These are phyloP conservation scores for Hypoxylon sp. DNA, from an alignment of 2,329 filamentous ascomycete species.

Conservation along the genomic window DNA sequence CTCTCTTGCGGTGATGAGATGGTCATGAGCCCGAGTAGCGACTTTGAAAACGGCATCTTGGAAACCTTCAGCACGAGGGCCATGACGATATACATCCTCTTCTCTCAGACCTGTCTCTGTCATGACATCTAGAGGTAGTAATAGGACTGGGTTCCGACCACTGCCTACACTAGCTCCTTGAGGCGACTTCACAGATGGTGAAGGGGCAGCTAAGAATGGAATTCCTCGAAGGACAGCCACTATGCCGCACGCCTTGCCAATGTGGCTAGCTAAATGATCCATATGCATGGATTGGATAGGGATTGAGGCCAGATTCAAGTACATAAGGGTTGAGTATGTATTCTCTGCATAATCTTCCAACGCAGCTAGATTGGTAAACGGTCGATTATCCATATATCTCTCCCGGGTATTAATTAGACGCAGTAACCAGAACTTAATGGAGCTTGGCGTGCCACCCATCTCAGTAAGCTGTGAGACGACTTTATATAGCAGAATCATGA, in stretches of 20 bases:
- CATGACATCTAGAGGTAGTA: slow-evolving; percentile 92
- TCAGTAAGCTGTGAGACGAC: slow-evolving; percentile 75
- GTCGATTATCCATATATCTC: slow-evolving; percentile 85
- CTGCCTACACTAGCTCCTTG: slow-evolving; percentile 57
- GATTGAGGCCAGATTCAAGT: slow-evolving; percentile 85
- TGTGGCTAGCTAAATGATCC: slow-evolving; percentile 94
- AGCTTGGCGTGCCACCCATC: slow-evolving; percentile 59
- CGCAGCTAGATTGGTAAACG: slow-evolving; percentile 79
- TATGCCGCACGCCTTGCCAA: slow-evolving; percentile 94
- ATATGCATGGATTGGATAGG: slow-evolving; percentile 86
- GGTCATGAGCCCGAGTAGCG: slow-evolving; percentile 94
- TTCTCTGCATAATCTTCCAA: slow-evolving; percentile 94
- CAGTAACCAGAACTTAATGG: slow-evolving; percentile 80
- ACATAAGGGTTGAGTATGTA: slow-evolving; percentile 93
- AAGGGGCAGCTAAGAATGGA: slow-evolving; percentile 86
- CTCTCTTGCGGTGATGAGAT: slow-evolving; percentile 92
- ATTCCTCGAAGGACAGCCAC: slow-evolving; percentile 87
- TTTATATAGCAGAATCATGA: slow-evolving; percentile 85
- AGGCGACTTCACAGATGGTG: slow-evolving; percentile 65
- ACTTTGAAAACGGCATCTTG: slow-evolving; percentile 93
- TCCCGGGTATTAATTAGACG: slow-evolving; percentile 86
- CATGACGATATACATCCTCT: slow-evolving; percentile 88
- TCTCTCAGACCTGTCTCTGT: slow-evolving; percentile 84
- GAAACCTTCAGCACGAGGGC: slow-evolving; percentile 82
- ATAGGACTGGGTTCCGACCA: slow-evolving; percentile 68